A percentile compares a stretch with the other conserved stretches of the same genome.
Conservation (phyloP, 345 rosid species). For the Pugionium dolabratum region DNA sequence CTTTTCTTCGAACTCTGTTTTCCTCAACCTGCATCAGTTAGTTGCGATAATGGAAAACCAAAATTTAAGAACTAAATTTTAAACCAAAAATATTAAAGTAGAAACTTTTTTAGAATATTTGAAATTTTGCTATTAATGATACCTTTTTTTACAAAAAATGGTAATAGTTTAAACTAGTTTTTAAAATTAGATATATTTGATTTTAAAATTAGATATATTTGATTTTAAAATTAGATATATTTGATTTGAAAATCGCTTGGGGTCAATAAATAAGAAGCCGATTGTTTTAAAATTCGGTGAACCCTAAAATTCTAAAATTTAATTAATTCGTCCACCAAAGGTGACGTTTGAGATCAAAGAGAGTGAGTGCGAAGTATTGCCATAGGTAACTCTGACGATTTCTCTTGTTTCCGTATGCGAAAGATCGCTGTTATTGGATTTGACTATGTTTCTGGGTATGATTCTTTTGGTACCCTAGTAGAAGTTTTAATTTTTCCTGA, state of each 20-base stretch:
- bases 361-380: constrained; percentile 12
- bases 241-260: background rate
- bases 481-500: constrained; percentile 8
- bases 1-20: no score
- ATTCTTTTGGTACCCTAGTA: constrained; percentile 8
- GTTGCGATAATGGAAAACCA: no score
- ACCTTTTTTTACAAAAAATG: no score
- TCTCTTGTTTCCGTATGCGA: constrained; percentile 14
- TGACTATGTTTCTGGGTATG: constrained; percentile 19
- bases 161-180: no score
- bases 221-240: no score
- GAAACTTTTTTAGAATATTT: no score
- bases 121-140: no score
- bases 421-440: constrained; percentile 5
- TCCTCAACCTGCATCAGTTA: no score
- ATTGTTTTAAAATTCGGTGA: constrained; percentile 16
- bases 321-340: constrained; percentile 6
- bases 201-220: no score
- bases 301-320: constrained; percentile 24
- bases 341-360: background rate
- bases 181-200: no score
- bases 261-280: background rate
- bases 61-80: no score
- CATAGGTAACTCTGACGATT: constrained; percentile 6
- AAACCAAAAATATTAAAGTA: no score